These are phyloP conservation scores for Helianthus tuberosus DNA, from an alignment of 129 eudicot genomes.

Conservation along the genomic window DNA sequence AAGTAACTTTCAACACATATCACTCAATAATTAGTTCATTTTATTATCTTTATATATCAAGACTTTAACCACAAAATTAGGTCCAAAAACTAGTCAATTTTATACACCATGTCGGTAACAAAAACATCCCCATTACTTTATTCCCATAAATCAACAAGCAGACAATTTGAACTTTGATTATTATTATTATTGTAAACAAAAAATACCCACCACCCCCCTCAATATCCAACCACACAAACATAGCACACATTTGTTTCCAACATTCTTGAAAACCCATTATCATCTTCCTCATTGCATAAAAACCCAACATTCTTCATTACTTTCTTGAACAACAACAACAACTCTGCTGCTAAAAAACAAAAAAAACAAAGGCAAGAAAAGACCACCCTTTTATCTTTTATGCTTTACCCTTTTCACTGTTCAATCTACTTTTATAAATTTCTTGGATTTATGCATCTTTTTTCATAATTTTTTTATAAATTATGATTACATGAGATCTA, in stretches of 20 bases:
- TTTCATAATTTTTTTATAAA: slow-evolving; percentile 1
- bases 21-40: not conserved
- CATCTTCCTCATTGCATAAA: slow-evolving; percentile 1
- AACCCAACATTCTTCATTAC: slow-evolving; percentile 14
- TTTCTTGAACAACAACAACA: slow-evolving; percentile 16
- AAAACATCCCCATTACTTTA: not conserved
- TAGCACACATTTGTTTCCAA: slow-evolving; percentile 16
- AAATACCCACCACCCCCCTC: slow-evolving; percentile 36
- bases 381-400: slow-evolving; percentile 28
- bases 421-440: slow-evolving; percentile 26
- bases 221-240: slow-evolving; percentile 28
- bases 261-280: slow-evolving; percentile 24
- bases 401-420: slow-evolving; percentile 42
- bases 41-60: not conserved
- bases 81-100: not conserved
- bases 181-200: not conserved
- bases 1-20: too few species aligned
- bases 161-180: slow-evolving; percentile 32
- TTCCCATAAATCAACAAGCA: slow-evolving; percentile 17
- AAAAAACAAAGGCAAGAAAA: slow-evolving; percentile 12
- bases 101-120: slow-evolving; percentile 20
- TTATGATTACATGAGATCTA: slow-evolving; percentile 42
- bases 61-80: not conserved
- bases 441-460: slow-evolving; percentile 29
- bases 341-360: slow-evolving; percentile 17